Base-by-base conservation (phyloP, 2,329 filamentous ascomycete genomes). In the Diaporthe sp. region DNA sequence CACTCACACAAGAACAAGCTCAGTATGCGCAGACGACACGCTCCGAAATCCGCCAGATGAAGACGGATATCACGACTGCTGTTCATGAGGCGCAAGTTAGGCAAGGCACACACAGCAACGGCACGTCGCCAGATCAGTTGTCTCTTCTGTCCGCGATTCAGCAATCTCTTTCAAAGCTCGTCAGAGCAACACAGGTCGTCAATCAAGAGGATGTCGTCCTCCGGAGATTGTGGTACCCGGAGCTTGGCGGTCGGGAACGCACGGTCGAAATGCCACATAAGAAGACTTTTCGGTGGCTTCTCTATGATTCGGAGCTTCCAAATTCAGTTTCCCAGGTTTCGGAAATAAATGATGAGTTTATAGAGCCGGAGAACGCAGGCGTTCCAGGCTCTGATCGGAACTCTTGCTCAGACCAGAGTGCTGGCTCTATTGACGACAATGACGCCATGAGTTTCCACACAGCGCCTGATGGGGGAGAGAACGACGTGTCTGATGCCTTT, bases 201-300 rank as follows among this genome's bases (percentile, higher is more conserved):
- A 28, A 5, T 19, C 53, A 44, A 31, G 53, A 73, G 34, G 57
- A 73, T 28, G 31, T 9, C 19, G 31, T 73, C 5, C 46, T 73
- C 22, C n/a, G 42, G 9, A 51, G 25, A 8, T 19, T 73, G 3
- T 73, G 71, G 71, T 73, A 31, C 7, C 2, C 55, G 13, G 31
- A 34, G 2, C 37, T 73, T 34, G 57, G 34, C 1, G 25, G 10
- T 28, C 57, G 71, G 25, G 51, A 73, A 22, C 57, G 55, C 37
- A 49, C 71, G 8, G 28, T 73, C 6, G 57, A 73, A 25, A 31
- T 34, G 15, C 55, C 71, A 12, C 71, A 65, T 17, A 28, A 42
- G 28, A 15, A 22, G 6, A 73, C 71, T 22, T 73, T 61, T 13
- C 55, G 58, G 4, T 73, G 71, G 71, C 22, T 73, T 19, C 44